Evolutionary conservation across 176 grass and related monocot species (phyloP), one percentile per base, ranked within the genome.

Genomic region (Triticum urartu): DNA sequence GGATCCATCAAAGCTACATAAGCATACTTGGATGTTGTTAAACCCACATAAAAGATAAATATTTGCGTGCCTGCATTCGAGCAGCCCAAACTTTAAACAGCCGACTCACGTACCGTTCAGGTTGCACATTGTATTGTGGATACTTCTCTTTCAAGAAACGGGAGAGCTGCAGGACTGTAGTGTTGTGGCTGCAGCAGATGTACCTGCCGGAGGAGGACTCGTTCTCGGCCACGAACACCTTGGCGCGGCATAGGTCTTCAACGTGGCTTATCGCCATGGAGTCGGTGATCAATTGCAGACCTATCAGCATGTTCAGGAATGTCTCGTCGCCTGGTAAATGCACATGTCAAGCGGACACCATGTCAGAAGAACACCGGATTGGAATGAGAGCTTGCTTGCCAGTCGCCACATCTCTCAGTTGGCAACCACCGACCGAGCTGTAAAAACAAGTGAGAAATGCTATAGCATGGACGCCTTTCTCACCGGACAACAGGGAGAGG

Each of bases 171-270:
- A 40, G 1, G 25, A 91, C 1, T 14, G 35, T 86, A 7, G 66
- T 72, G 61, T 79, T 34, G 69, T 69, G 26, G 68, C 72, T 71
- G 68, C 64, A 74, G 67, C 89, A 91, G 68, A 91, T 79, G 81
- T 91, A 91, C 77, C 89, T 86, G 32, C 89, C 85, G 7, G 85
- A 48, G 15, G 85, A 58, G 1, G 75, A 1, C 38, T 56, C 35
- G 6, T 87, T 36, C 85, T 91, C 89, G 4, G 76, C 81, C 17
- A 87, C 13, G 72, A 87, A 90, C 21, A 90, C 18, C 42, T 90
- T 78, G 67, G 88, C 77, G n/a, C 24, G 54, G 64, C 88, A 90
- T 17, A 90, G 39, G 39, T 90, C 89, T 24, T 87, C 79, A 5
- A 90, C 39, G 54, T 90, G 89, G 34, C 67, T 50, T 4, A 87